Evolutionary conservation across 1,139 yeast species (phyloP).

Genomic region (Taiozyma onychis): DNA sequence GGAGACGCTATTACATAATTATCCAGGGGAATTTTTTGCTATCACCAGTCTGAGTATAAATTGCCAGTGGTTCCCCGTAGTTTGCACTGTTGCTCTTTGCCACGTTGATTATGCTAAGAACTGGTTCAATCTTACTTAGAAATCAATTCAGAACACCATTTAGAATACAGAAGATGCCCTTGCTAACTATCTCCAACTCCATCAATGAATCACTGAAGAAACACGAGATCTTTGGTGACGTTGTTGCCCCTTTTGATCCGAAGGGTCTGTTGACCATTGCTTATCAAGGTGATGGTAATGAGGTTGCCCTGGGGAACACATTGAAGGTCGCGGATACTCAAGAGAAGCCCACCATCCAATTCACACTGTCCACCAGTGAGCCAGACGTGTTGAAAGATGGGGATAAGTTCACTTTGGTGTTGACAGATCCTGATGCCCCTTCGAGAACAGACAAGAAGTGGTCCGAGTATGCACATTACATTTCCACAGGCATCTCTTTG

Average conservation of each 20-base stretch:
- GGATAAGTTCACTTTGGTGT: constrained; percentile 62
- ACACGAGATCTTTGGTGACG: constrained; percentile 24
- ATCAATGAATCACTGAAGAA: constrained; percentile 23
- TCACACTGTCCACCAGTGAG: constrained; percentile 44
- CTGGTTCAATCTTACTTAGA: not conserved
- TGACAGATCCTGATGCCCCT: constrained; percentile 96
- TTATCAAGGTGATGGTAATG: constrained; percentile 43
- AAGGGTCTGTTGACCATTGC: constrained; percentile 33
- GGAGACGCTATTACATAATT: not conserved
- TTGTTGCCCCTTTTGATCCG: constrained; percentile 23
- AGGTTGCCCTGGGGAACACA: constrained; percentile 78
- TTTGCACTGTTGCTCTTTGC: not conserved
- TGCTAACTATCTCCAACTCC: constrained; percentile 23
- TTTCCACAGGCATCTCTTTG: constrained; percentile 52
- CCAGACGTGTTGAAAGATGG: constrained; percentile 33
- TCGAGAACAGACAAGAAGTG: constrained; percentile 74
- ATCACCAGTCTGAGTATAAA: not conserved
- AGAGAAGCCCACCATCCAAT: constrained; percentile 54
- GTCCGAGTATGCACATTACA: constrained; percentile 83
- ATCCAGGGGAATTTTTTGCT: not conserved
- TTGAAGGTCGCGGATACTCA: constrained; percentile 64
- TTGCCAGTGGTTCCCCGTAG: not conserved
- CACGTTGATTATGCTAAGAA: not conserved
- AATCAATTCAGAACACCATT: not conserved
- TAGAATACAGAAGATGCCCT: constrained; percentile 11